Percentiles rank a stretch among this genome's conserved stretches.
These are phyloP conservation scores for Solanum neorickii DNA, from an alignment of 257 asterid species.

Conservation along the genomic window DNA sequence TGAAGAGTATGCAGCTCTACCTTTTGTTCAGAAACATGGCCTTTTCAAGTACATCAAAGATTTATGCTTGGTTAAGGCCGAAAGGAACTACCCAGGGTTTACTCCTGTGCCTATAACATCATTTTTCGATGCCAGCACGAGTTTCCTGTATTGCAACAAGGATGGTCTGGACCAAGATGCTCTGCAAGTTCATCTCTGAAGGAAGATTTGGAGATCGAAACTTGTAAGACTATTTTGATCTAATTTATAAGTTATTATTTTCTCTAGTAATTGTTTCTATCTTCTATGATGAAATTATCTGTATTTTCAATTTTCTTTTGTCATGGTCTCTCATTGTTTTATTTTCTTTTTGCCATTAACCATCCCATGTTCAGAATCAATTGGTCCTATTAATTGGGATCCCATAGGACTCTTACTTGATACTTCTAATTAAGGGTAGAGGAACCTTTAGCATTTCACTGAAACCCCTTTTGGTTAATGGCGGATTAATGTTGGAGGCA, in stretches of 20 bases:
- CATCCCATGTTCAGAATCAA: background rate
- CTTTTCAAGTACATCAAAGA: constrained; percentile 40
- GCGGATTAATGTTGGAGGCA: background rate
- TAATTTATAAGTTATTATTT: background rate
- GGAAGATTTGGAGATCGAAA: background rate
- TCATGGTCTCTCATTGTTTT: background rate
- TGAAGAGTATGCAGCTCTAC: constrained; percentile 46
- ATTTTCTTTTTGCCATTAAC: background rate
- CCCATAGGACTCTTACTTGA: background rate
- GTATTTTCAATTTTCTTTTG: background rate
- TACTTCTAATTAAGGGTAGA: background rate
- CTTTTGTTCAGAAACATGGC: constrained; percentile 21
- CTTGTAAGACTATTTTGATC: background rate
- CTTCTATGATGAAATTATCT: background rate
- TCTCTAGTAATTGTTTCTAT: background rate
- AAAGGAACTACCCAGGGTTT: constrained; percentile 36
- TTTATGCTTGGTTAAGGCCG: constrained; percentile 40
- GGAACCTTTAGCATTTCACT: background rate
- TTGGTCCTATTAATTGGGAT: background rate
- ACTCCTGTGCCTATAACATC: constrained; percentile 36
- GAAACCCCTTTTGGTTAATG: background rate
- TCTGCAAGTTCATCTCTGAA: background rate
- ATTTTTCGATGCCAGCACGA: constrained; percentile 15
- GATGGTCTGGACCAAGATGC: constrained; percentile 18
- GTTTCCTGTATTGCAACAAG: constrained; percentile 42